Conservation (phyloP, 2,329 filamentous ascomycete genomes). For the Gnomoniopsis smithogilvyi region DNA sequence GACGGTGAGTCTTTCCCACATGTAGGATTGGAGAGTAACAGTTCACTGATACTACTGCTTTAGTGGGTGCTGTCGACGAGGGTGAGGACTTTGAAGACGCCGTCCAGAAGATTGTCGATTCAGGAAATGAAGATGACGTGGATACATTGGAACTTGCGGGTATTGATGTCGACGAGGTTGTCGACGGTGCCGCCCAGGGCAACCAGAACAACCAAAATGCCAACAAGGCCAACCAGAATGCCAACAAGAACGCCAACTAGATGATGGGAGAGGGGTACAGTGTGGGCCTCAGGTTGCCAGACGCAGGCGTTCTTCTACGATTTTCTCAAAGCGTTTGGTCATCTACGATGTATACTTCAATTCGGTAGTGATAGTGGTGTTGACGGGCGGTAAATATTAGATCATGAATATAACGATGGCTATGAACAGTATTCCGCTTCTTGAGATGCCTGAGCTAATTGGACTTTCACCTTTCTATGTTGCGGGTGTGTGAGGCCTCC, state of each 20-base stretch:
- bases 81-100: conserved; percentile 7
- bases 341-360: no score
- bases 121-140: conserved; percentile 2
- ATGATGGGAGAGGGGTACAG: neutral
- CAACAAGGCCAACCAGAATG: neutral
- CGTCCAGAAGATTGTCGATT: neutral
- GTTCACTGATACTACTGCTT: neutral
- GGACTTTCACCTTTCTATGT: no score
- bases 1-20: neutral
- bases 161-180: neutral
- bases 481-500: no score
- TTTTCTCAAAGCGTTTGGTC: no score
- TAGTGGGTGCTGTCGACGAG: conserved; percentile 2
- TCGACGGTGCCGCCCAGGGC: neutral
- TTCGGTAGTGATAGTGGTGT: no score
- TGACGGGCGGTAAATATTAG: no score
- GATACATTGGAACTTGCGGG: conserved; percentile 1
- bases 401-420: no score
- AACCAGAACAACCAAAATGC: neutral
- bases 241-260: neutral
- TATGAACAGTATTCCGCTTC: no score
- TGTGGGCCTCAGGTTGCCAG: no score
- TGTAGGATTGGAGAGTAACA: neutral
- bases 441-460: no score
- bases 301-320: no score